Evolutionary conservation across 1,284 basidiomycete species (phyloP).

Genomic region (Ganoderma lucidum): DNA sequence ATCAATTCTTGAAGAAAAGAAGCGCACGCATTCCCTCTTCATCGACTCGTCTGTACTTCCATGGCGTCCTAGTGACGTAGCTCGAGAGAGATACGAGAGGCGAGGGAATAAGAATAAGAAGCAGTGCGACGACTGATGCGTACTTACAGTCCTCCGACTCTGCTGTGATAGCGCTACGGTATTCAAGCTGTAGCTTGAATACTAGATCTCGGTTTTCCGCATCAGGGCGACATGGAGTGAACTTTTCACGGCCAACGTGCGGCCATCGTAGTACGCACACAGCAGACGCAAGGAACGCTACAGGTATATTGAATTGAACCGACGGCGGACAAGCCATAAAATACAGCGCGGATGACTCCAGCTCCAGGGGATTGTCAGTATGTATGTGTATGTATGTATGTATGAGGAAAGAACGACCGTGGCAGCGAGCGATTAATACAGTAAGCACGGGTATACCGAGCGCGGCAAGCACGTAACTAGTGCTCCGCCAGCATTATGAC

Average conservation of each 20-base stretch:
- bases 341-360: slow-evolving; percentile 23
- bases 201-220: too few species aligned
- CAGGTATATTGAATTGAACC: neutral
- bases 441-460: slow-evolving; percentile 14
- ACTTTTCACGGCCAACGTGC: too few species aligned
- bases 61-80: too few species aligned
- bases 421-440: slow-evolving; percentile 11
- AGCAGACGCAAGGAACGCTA: slow-evolving; percentile 1
- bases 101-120: too few species aligned
- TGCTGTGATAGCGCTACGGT: too few species aligned
- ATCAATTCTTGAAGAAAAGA: neutral
- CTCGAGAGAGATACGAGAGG: too few species aligned
- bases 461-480: neutral
- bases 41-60: too few species aligned
- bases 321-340: slow-evolving; percentile 14
- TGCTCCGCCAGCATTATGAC: neutral
- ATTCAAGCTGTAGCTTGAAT: too few species aligned
- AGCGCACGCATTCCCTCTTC: too few species aligned
- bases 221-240: too few species aligned
- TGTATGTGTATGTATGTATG: neutral
- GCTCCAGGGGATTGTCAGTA: neutral
- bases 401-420: neutral
- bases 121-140: too few species aligned
- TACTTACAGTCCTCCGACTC: too few species aligned
- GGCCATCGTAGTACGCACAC: neutral